Conservation (phyloP, 2,329 filamentous ascomycete species). For the Shiraia sp. region DNA sequence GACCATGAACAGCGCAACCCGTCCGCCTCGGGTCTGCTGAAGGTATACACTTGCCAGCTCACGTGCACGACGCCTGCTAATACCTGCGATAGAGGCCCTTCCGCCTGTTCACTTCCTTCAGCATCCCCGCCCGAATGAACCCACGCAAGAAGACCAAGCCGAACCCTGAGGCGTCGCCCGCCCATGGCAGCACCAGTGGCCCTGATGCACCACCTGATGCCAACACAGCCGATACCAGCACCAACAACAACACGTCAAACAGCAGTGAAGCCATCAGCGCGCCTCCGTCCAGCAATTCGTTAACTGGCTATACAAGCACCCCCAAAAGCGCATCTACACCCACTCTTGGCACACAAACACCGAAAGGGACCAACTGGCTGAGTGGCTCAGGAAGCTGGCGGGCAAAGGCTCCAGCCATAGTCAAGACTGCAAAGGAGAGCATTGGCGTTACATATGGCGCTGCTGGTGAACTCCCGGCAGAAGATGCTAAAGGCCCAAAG, state of each 20-base stretch:
- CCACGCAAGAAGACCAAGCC: conserved; percentile 49
- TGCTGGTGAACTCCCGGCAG: conserved; percentile 44
- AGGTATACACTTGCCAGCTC: conserved; percentile 17
- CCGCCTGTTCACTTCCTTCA: conserved; percentile 15
- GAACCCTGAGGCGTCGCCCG: conserved; percentile 37
- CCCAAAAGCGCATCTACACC: conserved; percentile 18
- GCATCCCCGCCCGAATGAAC: conserved; percentile 34
- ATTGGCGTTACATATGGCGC: conserved; percentile 51
- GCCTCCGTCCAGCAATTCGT: conserved; percentile 13
- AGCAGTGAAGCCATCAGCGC: conserved; percentile 20
- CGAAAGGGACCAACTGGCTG: conserved; percentile 48
- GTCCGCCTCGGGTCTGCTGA: conserved; percentile 16
- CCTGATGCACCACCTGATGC: conserved; percentile 14
- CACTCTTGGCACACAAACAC: conserved; percentile 21
- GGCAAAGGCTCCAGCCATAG: conserved; percentile 51
- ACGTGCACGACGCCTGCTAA: conserved; percentile 14
- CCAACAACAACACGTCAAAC: conserved; percentile 15
- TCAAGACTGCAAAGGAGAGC: conserved; percentile 52
- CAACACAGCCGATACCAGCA: conserved; percentile 4
- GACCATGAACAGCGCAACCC: conserved; percentile 13
- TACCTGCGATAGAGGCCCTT: conserved; percentile 20
- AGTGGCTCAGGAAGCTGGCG: conserved; percentile 49
- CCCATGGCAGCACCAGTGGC: conserved; percentile 10
- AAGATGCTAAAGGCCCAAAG: conserved; percentile 31
- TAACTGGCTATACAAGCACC: conserved; percentile 15